Evolutionary conservation across 192 early-diverging fungal genomes (phyloP).

Genomic region (Backusella liffmaniae): DNA sequence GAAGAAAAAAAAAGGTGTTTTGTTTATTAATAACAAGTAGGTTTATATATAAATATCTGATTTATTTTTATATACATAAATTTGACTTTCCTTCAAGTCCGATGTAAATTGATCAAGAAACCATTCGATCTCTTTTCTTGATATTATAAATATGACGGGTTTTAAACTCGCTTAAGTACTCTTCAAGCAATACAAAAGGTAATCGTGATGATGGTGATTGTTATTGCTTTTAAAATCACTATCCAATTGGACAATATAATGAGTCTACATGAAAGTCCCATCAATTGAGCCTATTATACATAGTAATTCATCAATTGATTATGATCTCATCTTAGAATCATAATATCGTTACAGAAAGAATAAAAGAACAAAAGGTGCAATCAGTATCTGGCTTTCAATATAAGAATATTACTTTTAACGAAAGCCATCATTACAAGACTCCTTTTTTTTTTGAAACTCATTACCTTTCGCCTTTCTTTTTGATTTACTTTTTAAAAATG

Average conservation of each 20-base stretch:
- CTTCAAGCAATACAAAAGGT: neutral
- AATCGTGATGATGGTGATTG: neutral
- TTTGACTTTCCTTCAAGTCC: slow-evolving; percentile 4
- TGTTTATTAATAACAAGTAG: neutral
- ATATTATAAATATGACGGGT: neutral
- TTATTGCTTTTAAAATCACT: no score
- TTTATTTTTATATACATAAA: neutral
- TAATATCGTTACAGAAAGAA: neutral
- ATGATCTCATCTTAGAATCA: neutral
- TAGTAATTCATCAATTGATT: neutral
- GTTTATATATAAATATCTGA: neutral
- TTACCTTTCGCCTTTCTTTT: neutral
- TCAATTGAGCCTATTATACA: no score
- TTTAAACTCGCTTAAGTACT: neutral
- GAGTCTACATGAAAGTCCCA: no score
- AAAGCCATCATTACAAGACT: neutral
- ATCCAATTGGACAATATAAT: no score
- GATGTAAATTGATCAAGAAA: slow-evolving; percentile 7
- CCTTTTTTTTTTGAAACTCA: neutral
- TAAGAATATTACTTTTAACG: neutral
- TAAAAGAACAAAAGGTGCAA: neutral
- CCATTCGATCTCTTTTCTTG: neutral
- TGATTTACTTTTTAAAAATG: neutral
- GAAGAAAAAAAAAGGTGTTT: neutral
- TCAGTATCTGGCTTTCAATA: neutral